These are phyloP conservation scores for Posidonia oceanica DNA, from an alignment of 116 monocot species.

Conservation along the genomic window DNA sequence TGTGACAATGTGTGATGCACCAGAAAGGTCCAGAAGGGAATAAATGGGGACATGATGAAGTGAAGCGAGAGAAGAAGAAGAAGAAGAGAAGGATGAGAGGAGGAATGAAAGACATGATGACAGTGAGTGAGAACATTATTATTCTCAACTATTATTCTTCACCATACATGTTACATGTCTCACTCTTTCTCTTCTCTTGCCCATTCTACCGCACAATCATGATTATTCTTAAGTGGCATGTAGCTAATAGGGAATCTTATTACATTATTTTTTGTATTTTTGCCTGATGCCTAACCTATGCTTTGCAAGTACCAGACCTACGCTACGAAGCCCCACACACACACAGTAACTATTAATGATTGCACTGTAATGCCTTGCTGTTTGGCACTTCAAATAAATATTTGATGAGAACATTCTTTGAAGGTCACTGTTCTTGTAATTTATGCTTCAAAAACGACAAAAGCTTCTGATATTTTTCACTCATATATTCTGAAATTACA, in stretches of 20 bases:
- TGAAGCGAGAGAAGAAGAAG: not conserved
- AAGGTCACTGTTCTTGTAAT: not conserved
- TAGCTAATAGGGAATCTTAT: not conserved
- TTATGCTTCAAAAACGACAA: no score
- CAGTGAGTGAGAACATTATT: not conserved
- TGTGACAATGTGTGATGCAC: not conserved
- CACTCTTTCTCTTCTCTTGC: not conserved
- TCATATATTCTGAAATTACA: no score
- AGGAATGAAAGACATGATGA: not conserved
- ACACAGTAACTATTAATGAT: not conserved
- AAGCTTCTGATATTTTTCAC: no score
- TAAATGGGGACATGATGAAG: not conserved
- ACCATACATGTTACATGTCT: no score
- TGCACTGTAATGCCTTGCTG: conserved; percentile 1
- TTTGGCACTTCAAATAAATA: not conserved
- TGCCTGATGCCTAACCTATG: not conserved
- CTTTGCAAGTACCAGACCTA: not conserved
- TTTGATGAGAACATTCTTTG: not conserved
- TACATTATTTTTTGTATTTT: not conserved
- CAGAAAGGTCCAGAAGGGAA: not conserved
- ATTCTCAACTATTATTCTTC: not conserved
- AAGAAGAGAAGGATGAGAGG: not conserved
- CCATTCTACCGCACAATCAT: not conserved
- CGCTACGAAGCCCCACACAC: not conserved
- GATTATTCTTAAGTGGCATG: not conserved